phyloP scores from a whole-genome alignment of 2,329 filamentous ascomycete genomes.

The Colletotrichum sp. region DNA sequence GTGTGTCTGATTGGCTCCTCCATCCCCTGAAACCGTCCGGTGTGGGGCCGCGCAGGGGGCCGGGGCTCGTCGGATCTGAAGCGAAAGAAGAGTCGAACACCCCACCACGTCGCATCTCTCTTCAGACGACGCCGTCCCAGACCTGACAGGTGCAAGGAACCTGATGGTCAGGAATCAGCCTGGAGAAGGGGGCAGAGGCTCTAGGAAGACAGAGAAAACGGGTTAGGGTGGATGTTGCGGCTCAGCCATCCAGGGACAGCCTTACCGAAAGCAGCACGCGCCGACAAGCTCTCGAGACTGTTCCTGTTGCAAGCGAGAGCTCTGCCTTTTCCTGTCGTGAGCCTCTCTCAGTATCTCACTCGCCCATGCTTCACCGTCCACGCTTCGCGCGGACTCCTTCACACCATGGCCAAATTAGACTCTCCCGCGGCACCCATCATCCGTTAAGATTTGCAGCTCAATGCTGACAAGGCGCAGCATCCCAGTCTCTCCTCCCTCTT shows the following conservation, averaged over 20 bases:
- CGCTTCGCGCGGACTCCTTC: slow-evolving; percentile 10
- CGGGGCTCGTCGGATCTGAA: slow-evolving; percentile 9
- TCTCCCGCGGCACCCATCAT: neutral
- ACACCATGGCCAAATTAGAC: neutral
- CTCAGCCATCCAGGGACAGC: slow-evolving; percentile 7
- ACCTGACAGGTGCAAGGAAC: neutral
- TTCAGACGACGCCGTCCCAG: neutral
- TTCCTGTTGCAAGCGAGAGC: slow-evolving; percentile 1
- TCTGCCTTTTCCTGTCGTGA: neutral
- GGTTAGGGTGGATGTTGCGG: neutral
- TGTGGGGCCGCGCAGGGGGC: neutral
- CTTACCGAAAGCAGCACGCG: neutral
- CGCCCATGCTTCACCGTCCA: neutral
- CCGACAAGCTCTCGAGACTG: slow-evolving; percentile 15
- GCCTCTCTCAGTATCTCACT: neutral
- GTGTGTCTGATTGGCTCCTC: neutral
- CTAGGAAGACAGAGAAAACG: neutral
- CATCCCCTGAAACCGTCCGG: slow-evolving; percentile 2
- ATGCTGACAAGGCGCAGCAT: neutral
- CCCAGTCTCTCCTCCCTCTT: neutral
- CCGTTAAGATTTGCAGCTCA: neutral
- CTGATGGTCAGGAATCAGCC: neutral
- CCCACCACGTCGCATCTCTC: neutral
- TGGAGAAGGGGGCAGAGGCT: neutral
- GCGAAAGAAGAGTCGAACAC: slow-evolving; percentile 1